Base-by-base conservation (phyloP, 2,329 filamentous ascomycete species). In the Clonostachys sp. region DNA sequence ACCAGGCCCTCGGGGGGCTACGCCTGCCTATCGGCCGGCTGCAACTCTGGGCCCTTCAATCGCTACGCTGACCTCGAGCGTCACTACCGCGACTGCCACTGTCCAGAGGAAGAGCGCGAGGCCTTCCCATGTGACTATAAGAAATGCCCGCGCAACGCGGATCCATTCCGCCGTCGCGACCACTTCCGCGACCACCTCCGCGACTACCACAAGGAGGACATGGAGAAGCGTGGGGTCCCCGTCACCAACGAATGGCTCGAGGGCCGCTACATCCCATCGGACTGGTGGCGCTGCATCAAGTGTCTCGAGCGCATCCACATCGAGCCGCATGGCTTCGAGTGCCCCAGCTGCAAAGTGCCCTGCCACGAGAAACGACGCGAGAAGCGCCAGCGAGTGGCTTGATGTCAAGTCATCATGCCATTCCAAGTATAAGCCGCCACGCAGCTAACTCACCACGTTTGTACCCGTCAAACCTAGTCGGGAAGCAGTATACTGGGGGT, bases 161-260 rank as follows among this genome's bases (percentile, higher is more conserved):
- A 69, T 3, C 72, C 77, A 3, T 81, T 82, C 55, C 66, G 68
- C 53, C 71, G 79, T 34, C 70, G 73, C 34, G 79, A 83, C 51
- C 79, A 82, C 61, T 79, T 72, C 57, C 70, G 78, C 36, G 77
- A 80, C 48, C 79, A 83, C 57, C 68, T 79, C 36, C 71, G 79
- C 34, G 71, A 77, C 42, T 78, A 67, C 51, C 79, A 83, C 65
- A 66, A 67, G 47, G 79, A 83, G 55, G 76, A 80, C 50, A 68
- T 79, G 34, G 64, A 68, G 53, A 74, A 74, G 63, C 71, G 74
- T 16, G 70, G 71, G 30, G 60, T 59, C 18, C 54, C 59, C 44
- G 51, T 61, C 48, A 57, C 61, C 39, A 61, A 64, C 36, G 64
- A 63, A 51, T 74, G 69, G 70, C 55, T 68, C 42, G 56, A 65